Percentiles rank a stretch among this genome's conserved stretches.
phyloP scores from a whole-genome alignment of 768 basidiomycete genomes.

The Galerina sulciceps region DNA sequence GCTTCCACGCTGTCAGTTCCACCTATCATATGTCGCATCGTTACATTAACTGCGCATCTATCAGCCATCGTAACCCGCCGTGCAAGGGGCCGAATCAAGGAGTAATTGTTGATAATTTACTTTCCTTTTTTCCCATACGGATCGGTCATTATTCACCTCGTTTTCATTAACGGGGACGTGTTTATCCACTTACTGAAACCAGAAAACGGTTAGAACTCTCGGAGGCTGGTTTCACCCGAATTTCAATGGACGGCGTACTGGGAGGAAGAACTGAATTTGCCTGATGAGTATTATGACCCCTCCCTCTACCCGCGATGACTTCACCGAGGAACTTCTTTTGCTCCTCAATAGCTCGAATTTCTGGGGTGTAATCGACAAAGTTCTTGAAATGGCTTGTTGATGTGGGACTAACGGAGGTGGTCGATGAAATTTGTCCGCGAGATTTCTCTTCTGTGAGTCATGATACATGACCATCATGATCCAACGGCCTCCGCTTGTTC shows the following conservation, averaged over 20 bases:
- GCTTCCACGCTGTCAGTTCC: conserved; percentile 18
- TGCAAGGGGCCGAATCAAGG: background rate
- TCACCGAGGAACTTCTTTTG: too few species aligned
- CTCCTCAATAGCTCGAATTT: too few species aligned
- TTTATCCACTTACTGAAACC: too few species aligned
- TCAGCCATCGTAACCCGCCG: background rate
- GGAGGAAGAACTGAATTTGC: too few species aligned
- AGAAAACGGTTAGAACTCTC: conserved; percentile 1
- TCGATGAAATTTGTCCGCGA: background rate
- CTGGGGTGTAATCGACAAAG: too few species aligned
- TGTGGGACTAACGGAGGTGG: too few species aligned
- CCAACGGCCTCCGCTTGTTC: too few species aligned
- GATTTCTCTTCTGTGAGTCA: background rate
- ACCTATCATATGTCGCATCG: conserved; percentile 5
- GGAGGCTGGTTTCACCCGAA: conserved; percentile 7
- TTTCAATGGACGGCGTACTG: background rate
- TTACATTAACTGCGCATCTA: conserved; percentile 10
- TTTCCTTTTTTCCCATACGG: background rate
- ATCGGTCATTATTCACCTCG: background rate
- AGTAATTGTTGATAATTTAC: background rate
- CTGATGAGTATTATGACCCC: too few species aligned
- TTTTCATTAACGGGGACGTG: background rate
- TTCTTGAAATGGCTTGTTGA: too few species aligned
- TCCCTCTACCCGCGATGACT: too few species aligned
- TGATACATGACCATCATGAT: background rate